Evolutionary conservation across 2,329 filamentous ascomycete genomes (phyloP).

Genomic region (Lasiodiplodia sp.): DNA sequence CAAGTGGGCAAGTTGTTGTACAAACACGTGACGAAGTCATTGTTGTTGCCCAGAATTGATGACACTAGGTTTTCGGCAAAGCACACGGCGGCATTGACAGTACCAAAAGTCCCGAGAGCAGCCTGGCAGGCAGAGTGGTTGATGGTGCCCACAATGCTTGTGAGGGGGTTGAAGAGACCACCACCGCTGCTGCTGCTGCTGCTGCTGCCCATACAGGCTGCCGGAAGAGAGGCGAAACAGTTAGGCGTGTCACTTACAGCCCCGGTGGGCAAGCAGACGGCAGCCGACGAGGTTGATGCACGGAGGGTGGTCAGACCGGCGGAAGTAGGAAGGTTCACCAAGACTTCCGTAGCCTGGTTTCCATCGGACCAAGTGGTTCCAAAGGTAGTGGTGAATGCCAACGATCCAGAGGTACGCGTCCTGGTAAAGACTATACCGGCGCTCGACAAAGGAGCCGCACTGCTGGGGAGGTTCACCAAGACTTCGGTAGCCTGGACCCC

Average conservation of each 20-base stretch:
- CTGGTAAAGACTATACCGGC: not conserved
- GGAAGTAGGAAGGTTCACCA: not conserved
- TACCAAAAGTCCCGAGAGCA: not conserved
- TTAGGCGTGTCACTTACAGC: not conserved
- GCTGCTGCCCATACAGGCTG: not conserved
- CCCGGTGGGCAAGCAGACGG: not conserved
- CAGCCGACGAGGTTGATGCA: not conserved
- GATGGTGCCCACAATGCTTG: not conserved
- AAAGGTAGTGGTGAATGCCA: not conserved
- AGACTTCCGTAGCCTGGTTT: not conserved
- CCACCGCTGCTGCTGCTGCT: not conserved
- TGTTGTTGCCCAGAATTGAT: not conserved
- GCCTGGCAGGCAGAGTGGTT: not conserved
- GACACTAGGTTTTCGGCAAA: not conserved
- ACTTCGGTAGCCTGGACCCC: not conserved
- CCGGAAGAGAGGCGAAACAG: not conserved
- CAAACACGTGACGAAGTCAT: not conserved
- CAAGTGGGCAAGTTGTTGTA: slow-evolving; percentile 3
- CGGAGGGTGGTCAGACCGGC: not conserved
- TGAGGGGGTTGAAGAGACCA: not conserved
- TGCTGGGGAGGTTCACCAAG: not conserved
- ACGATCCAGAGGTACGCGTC: not conserved
- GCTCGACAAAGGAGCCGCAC: not conserved
- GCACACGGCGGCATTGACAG: not conserved
- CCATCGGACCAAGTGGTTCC: not conserved